A percentile compares a stretch with the other conserved stretches of the same genome.
These are phyloP conservation scores for Penicillium fuscoglaucum DNA, from an alignment of 2,329 filamentous ascomycete genomes.

Conservation along the genomic window DNA sequence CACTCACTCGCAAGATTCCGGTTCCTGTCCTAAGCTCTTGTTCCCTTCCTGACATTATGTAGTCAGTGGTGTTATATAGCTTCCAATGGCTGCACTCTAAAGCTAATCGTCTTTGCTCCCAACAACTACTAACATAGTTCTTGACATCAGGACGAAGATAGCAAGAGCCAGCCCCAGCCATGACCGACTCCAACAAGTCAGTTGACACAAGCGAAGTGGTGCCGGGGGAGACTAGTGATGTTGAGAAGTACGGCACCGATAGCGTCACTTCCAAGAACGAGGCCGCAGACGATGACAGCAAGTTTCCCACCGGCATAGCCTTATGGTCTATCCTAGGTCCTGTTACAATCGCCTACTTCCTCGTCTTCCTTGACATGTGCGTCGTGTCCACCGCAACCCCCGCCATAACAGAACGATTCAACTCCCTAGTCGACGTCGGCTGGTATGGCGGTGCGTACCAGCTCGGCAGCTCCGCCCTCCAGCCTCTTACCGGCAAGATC, in stretches of 20 bases:
- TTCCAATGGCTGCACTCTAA: not conserved
- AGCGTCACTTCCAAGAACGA: not conserved
- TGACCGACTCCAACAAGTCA: not conserved
- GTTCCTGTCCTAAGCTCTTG: not conserved
- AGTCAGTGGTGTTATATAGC: not conserved
- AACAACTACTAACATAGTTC: not conserved
- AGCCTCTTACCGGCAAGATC: slow-evolving; percentile 18
- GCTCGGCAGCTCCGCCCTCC: slow-evolving; percentile 29
- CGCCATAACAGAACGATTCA: not conserved
- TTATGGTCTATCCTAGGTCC: not conserved
- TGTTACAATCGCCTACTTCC: not conserved
- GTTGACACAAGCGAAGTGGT: not conserved
- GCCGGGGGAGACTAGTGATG: no score
- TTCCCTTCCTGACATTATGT: no score
- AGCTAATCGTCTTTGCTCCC: not conserved
- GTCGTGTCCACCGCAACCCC: not conserved
- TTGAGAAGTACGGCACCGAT: not conserved
- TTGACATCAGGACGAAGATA: not conserved
- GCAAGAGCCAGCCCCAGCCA: not conserved
- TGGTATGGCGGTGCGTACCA: slow-evolving; percentile 41
- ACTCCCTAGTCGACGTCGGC: slow-evolving; percentile 24
- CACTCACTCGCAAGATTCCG: not conserved
- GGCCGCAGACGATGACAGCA: not conserved
- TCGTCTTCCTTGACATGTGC: not conserved
- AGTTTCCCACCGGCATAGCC: not conserved